phyloP scores from a whole-genome alignment of 768 basidiomycete species.

The Nidula microcarpa region DNA sequence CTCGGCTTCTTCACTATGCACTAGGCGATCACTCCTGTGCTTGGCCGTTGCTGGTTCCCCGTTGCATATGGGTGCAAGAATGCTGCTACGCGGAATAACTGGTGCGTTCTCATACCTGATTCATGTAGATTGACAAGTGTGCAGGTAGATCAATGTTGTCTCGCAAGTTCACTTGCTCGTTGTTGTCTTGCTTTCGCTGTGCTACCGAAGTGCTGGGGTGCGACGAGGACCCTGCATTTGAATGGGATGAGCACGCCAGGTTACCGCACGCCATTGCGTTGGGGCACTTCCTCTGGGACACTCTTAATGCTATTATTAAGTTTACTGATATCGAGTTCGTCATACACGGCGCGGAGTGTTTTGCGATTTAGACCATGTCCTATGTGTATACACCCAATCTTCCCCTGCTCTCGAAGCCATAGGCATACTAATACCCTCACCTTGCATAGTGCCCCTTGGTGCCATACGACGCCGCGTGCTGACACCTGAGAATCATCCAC shows the following conservation, averaged over 20 bases:
- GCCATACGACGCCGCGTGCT: constrained; percentile 74
- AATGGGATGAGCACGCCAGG: constrained; percentile 61
- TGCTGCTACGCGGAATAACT: constrained; percentile 51
- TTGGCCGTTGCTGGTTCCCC: constrained; percentile 47
- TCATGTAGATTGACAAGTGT: no score
- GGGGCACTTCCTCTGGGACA: constrained; percentile 87
- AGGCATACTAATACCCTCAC: no score
- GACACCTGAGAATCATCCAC: constrained; percentile 89
- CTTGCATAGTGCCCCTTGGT: constrained; percentile 70
- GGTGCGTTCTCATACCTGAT: no score
- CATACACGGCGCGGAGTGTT: constrained; percentile 70
- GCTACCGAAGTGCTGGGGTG: constrained; percentile 37
- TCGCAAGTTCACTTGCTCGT: constrained; percentile 73
- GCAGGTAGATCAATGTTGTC: constrained; percentile 66
- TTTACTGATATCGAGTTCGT: constrained; percentile 74
- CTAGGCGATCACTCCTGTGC: constrained; percentile 50
- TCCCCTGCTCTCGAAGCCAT: neutral
- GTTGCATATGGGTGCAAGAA: constrained; percentile 45
- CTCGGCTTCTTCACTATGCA: constrained; percentile 58
- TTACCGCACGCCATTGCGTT: constrained; percentile 64
- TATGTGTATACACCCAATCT: constrained; percentile 72
- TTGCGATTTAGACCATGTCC: constrained; percentile 60
- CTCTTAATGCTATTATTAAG: constrained; percentile 64
- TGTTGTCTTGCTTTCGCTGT: constrained; percentile 60
- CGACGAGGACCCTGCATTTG: constrained; percentile 65